Conservation (phyloP, 2,329 filamentous ascomycete species). For the Cephalotrichum gorgonifer region DNA sequence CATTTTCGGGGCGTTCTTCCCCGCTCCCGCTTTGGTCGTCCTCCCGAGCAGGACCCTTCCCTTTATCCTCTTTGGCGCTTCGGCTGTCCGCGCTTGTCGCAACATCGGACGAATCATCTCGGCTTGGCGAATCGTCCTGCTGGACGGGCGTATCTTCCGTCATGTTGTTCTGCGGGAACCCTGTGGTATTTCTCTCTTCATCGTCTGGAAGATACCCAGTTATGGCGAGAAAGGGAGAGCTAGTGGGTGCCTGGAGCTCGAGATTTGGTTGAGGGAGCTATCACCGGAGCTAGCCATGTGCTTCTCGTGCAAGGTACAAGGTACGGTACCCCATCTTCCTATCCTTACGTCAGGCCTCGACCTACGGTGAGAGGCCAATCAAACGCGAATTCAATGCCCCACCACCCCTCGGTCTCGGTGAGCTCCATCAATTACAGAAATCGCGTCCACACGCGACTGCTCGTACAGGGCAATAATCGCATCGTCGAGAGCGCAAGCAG, state of each 20-base stretch:
- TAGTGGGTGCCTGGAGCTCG: not conserved
- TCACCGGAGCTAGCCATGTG: too few species aligned
- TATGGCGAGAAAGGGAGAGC: not conserved
- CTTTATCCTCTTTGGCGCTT: slow-evolving; percentile 1
- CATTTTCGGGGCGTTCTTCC: slow-evolving; percentile 12
- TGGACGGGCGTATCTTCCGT: slow-evolving; percentile 1
- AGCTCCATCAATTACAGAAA: not conserved
- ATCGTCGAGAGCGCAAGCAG: too few species aligned
- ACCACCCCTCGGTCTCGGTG: slow-evolving; percentile 2
- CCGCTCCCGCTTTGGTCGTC: slow-evolving; percentile 7
- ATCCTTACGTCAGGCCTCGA: slow-evolving; percentile 2
- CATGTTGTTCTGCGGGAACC: not conserved
- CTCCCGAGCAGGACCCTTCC: slow-evolving; percentile 5
- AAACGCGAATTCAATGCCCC: not conserved
- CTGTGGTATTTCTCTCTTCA: not conserved
- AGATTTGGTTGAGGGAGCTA: not conserved
- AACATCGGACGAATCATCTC: slow-evolving; percentile 1
- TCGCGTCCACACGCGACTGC: not conserved
- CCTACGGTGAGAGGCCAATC: slow-evolving; percentile 3
- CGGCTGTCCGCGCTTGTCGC: slow-evolving; percentile 2
- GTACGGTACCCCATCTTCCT: not conserved
- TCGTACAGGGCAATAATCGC: too few species aligned
- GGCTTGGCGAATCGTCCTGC: not conserved
- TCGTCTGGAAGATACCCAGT: not conserved
- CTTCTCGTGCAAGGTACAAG: not conserved